Evolutionary conservation across 2,329 filamentous ascomycete species (phyloP).

Genomic region (Nigrospora oryzae): DNA sequence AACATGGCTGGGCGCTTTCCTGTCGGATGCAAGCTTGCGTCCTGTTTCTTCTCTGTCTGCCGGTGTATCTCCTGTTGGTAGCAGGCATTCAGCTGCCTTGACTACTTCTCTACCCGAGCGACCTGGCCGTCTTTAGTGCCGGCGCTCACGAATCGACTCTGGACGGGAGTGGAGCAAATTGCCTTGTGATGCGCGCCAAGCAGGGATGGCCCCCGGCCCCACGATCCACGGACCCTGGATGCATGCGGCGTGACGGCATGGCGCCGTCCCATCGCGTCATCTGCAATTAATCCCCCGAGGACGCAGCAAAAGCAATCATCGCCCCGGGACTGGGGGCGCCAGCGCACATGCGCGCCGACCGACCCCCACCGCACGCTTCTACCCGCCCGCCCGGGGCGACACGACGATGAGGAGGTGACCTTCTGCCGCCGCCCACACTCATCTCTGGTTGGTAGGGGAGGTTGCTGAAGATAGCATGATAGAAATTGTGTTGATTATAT

Average conservation of each 20-base stretch:
- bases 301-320: too few relatives aligned
- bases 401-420: too few relatives aligned
- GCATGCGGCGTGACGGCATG: conserved; percentile 3
- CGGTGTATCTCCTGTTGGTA: background rate
- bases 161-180: background rate
- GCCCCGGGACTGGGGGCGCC: too few relatives aligned
- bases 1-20: background rate
- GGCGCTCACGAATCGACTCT: background rate
- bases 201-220: background rate
- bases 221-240: background rate
- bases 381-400: too few relatives aligned
- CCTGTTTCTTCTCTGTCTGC: background rate
- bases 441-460: too few relatives aligned
- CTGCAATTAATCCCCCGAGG: background rate
- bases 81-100: background rate
- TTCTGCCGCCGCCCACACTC: too few relatives aligned
- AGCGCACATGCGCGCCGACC: too few relatives aligned
- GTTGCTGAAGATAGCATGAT: too few relatives aligned
- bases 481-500: too few relatives aligned
- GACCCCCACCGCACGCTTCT: too few relatives aligned
- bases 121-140: background rate
- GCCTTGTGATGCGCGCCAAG: background rate
- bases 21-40: background rate
- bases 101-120: background rate
- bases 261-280: background rate